These are phyloP conservation scores for Yarrowia sp. DNA, from an alignment of 805 yeast genomes.

Conservation along the genomic window DNA sequence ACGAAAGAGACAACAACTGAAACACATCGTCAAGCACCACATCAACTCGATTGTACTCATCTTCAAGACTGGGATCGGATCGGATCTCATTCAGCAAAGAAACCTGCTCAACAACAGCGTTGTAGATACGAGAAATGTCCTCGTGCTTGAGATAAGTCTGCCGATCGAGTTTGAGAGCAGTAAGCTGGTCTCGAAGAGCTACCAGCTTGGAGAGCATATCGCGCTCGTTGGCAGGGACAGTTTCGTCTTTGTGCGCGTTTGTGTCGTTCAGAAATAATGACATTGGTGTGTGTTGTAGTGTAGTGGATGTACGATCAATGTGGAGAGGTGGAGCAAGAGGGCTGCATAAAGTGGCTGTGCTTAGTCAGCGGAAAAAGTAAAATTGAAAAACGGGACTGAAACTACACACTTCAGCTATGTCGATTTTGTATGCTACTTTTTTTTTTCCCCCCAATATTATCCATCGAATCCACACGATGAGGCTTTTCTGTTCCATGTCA, in stretches of 20 bases:
- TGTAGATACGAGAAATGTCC: slow-evolving; percentile 38
- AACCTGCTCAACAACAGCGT: slow-evolving; percentile 36
- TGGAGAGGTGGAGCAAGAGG: neutral
- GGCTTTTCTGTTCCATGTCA: too few relatives aligned
- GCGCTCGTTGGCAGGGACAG: slow-evolving; percentile 37
- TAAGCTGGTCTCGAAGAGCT: slow-evolving; percentile 35
- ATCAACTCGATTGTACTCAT: slow-evolving; percentile 53
- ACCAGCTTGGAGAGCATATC: slow-evolving; percentile 36
- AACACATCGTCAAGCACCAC: slow-evolving; percentile 81
- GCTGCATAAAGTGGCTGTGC: neutral
- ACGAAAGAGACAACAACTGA: slow-evolving; percentile 80
- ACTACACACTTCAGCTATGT: too few relatives aligned
- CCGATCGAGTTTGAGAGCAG: slow-evolving; percentile 39
- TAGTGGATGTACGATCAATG: neutral
- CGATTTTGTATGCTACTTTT: too few relatives aligned
- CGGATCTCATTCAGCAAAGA: slow-evolving; percentile 38
- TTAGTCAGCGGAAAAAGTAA: neutral
- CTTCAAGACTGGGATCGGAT: slow-evolving; percentile 34
- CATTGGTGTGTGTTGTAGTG: neutral
- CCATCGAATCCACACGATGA: too few relatives aligned
- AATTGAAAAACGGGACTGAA: too few relatives aligned
- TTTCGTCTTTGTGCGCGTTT: neutral
- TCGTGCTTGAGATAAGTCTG: slow-evolving; percentile 39
- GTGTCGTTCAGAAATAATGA: neutral
- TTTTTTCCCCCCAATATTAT: too few relatives aligned